Conservation (phyloP, 2,329 filamentous ascomycete genomes). For the Clonostachys rhizophaga region DNA sequence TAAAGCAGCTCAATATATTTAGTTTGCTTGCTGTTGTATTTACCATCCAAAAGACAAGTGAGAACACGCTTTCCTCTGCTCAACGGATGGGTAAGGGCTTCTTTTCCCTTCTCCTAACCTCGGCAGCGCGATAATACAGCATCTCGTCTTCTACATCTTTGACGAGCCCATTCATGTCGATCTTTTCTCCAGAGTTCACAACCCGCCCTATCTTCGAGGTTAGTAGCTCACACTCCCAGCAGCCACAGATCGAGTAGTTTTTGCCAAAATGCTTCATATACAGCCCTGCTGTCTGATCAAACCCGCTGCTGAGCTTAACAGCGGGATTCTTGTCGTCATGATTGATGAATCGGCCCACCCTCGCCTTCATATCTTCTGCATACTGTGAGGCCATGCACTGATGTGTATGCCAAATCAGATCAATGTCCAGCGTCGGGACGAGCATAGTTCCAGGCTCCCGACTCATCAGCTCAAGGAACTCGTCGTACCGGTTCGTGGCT, state of each 20-base stretch:
- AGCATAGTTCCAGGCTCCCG: slow-evolving; percentile 16
- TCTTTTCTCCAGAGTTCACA: not conserved
- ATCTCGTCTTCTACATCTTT: slow-evolving; percentile 1
- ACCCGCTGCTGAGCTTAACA: slow-evolving; percentile 14
- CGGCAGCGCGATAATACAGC: slow-evolving; percentile 2
- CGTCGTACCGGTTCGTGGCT: slow-evolving; percentile 26
- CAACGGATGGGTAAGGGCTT: not conserved
- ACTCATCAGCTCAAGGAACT: slow-evolving; percentile 26
- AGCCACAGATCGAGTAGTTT: slow-evolving; percentile 25
- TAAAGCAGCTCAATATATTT: too few species aligned
- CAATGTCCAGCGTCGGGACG: slow-evolving; percentile 34
- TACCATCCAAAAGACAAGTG: too few species aligned
- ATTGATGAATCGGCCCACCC: slow-evolving; percentile 20
- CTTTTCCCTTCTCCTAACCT: slow-evolving; percentile 1
- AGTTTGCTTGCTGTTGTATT: too few species aligned
- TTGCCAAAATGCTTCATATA: slow-evolving; percentile 22
- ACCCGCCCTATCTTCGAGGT: slow-evolving; percentile 11
- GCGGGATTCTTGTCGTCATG: slow-evolving; percentile 30
- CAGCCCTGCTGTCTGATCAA: slow-evolving; percentile 17
- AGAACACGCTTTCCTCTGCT: too few species aligned
- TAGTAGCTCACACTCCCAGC: slow-evolving; percentile 29
- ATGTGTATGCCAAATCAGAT: slow-evolving; percentile 37
- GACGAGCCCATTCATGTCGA: not conserved
- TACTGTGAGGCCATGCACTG: slow-evolving; percentile 25
- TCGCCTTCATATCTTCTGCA: slow-evolving; percentile 5